Evolutionary conservation across 2,329 filamentous ascomycete genomes (phyloP), one percentile per base, ranked within the genome.

Genomic region (Ceratocystiopsis minuta): DNA sequence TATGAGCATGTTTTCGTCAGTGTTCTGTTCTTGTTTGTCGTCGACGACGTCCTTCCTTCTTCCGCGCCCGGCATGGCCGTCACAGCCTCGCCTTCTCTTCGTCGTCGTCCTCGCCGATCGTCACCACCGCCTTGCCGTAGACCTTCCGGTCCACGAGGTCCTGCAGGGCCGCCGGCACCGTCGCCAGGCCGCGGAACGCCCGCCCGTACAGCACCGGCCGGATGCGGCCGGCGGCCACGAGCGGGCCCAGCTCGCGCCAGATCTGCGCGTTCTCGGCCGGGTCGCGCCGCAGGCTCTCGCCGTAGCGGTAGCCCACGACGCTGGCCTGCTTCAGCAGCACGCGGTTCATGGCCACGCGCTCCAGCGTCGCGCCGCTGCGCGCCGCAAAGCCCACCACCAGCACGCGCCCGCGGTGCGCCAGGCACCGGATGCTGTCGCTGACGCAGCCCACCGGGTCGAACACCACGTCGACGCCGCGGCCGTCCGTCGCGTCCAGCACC

Each of bases 351-450:
- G 62, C 61, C 38, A 75, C 58, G 34, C 60, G 40, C 34, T 49
- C 47, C 4, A 49, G 47, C 36, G 45, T 46, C 20, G 34, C 42
- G 15, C 42, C 43, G 38, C 44, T 36, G 33, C 64, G 58, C 1
- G 66, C 72, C 6, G 70, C 72, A 51, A 77, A 78, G 0, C 72
- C 72, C 2, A 75, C 61, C 24, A 77, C 57, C 2, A 78, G 60
- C 16, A 78, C 55, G 31, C 65, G 57, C 0, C 71, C 72, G 33
- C 63, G 60, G 51, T 72, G 67, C 18, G 60, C 68, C 31, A 72
- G 54, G 48, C 69, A 72, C 44, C 64, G 64, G 24, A 77, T 52
- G 34, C 67, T 69, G 44, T 63, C 62, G 45, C 67, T 62, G 9
- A 76, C 68, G 18, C 70, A 59, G 1, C 72, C 72, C 12, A 75